Evolutionary conservation across 306 rosid species (phyloP).

Genomic region (Senna tora): DNA sequence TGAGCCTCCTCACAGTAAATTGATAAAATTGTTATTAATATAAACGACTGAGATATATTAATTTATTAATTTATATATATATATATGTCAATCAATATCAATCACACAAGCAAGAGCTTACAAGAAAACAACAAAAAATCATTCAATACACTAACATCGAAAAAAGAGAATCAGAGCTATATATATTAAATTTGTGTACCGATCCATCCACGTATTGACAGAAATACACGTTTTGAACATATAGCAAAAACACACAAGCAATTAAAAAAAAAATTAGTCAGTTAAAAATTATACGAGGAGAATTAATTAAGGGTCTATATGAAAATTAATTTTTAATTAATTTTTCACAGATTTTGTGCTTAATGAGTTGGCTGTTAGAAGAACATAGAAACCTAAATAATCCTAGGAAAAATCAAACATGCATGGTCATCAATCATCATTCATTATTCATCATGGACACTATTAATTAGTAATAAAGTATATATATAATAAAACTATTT

Average conservation of each 20-base stretch:
- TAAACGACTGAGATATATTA: too few species aligned
- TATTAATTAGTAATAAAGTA: too few species aligned
- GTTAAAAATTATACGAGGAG: too few species aligned
- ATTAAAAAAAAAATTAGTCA: background rate
- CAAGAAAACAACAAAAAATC: constrained; percentile 17
- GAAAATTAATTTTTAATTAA: too few species aligned
- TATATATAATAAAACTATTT: too few species aligned
- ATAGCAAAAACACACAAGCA: background rate
- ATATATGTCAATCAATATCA: constrained; percentile 6
- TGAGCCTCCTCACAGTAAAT: background rate
- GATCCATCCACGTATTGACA: constrained; percentile 13
- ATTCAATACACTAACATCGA: constrained; percentile 38
- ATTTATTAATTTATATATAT: too few species aligned
- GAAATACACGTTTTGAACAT: constrained; percentile 8
- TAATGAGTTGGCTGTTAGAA: too few species aligned
- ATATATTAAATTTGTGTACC: background rate
- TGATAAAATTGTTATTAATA: background rate
- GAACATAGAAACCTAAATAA: background rate
- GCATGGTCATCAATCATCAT: too few species aligned
- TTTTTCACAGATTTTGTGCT: too few species aligned
- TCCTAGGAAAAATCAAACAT: constrained; percentile 29
- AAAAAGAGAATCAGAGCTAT: constrained; percentile 1
- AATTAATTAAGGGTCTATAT: too few species aligned
- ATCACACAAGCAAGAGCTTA: background rate
- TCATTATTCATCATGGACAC: too few species aligned